Base-by-base conservation (phyloP, 2,329 filamentous ascomycete genomes). In the Monosporascus sp. region DNA sequence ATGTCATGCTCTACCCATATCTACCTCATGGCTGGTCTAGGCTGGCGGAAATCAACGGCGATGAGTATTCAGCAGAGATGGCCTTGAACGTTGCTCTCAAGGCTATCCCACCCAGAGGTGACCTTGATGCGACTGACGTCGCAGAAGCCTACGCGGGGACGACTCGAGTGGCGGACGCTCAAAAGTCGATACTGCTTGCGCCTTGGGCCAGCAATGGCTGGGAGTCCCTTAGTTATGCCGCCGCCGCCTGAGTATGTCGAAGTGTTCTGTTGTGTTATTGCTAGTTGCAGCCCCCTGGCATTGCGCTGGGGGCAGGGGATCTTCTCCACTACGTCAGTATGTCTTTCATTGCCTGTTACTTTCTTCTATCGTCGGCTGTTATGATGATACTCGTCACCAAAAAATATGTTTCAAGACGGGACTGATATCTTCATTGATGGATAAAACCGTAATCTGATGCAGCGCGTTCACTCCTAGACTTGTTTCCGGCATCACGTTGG, bases 11-110 rank as follows among this genome's bases (percentile, higher is more conserved):
- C 22, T 81, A 88, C 48, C 94, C 94, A 0, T 79, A 86, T 53
- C 80, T 91, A 53, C 84, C 91, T 0, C 82, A 88, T 50, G 89
- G 90, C 0, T 99, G 94, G 94, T 80, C 83, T 42, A 79, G 87
- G 49, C 75, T 97, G 24, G 84, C 88, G 0, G 78, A 83, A 38
- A 69, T 81, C 0, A 80, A 79, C 0, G 81, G 78, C 2, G 71
- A 75, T 50, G 71, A 73, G n/a, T 72, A 78, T 51, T 72, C 77
- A 0, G 86, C 89, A 3, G 83, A 89, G 59, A 91, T 96, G 84
- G 89, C 91, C 2, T 75, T 96, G 55, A 80, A 85, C 64, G 89
- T 91, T n/a, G 91, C 92, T 0, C 65, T 81, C 38, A 84, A 85
- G 60, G 84, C 82, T 8, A 83, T 92, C 2, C 88, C 91, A 37